phyloP scores from a whole-genome alignment of 768 basidiomycete genomes.

The Ramaria sp. region DNA sequence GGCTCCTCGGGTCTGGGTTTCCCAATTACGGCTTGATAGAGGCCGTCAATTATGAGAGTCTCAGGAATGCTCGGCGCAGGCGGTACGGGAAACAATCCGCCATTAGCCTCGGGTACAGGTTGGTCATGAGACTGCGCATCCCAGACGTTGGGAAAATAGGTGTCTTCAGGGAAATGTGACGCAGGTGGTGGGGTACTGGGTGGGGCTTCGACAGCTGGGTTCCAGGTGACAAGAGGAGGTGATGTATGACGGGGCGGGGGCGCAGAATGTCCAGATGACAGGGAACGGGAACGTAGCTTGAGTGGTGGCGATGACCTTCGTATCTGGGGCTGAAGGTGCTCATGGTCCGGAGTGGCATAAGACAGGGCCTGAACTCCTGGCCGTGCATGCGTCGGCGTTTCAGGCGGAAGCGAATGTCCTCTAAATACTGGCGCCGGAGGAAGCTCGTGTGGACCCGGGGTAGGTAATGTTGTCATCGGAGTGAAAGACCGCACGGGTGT shows the following conservation, averaged over 20 bases:
- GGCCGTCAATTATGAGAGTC: slow-evolving; percentile 54
- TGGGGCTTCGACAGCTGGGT: slow-evolving; percentile 62
- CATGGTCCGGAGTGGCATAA: slow-evolving; percentile 17
- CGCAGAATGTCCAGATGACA: not conserved
- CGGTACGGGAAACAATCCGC: slow-evolving; percentile 50
- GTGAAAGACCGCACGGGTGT: not conserved
- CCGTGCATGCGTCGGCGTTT: slow-evolving; percentile 13
- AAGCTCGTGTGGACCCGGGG: slow-evolving; percentile 50
- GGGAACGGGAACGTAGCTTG: too few relatives aligned
- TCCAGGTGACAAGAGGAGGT: slow-evolving; percentile 66
- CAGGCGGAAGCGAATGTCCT: slow-evolving; percentile 37
- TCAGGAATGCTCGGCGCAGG: slow-evolving; percentile 55
- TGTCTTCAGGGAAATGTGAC: slow-evolving; percentile 57
- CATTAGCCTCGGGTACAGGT: slow-evolving; percentile 19
- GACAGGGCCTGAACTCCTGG: slow-evolving; percentile 9
- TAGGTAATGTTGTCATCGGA: slow-evolving; percentile 42
- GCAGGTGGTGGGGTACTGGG: slow-evolving; percentile 46
- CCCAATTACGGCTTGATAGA: slow-evolving; percentile 54
- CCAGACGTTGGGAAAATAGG: slow-evolving; percentile 83
- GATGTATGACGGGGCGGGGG: slow-evolving; percentile 38
- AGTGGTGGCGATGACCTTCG: too few relatives aligned
- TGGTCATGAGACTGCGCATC: slow-evolving; percentile 43
- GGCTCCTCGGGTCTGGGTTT: slow-evolving; percentile 3
- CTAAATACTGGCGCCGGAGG: slow-evolving; percentile 51
- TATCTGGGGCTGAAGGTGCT: slow-evolving; percentile 11